A percentile compares a stretch with the other conserved stretches of the same genome.
Conservation (phyloP, 495 filamentous ascomycete species). For the Aspergillus sclerotioniger region DNA sequence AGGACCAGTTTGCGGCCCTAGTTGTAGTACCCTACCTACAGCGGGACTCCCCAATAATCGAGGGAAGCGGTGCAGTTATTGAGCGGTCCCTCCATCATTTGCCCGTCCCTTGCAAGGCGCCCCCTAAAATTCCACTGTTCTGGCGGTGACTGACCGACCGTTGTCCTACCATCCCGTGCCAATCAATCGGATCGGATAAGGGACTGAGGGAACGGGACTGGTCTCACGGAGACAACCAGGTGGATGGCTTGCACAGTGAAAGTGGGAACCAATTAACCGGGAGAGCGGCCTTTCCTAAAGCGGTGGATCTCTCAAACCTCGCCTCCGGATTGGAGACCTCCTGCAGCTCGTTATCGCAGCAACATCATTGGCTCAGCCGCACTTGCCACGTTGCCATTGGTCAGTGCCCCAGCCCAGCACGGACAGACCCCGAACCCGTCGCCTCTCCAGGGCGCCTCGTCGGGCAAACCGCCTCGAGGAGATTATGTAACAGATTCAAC, state of each 20-base stretch:
- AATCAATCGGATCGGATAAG: slow-evolving; percentile 9
- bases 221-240: neutral
- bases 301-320: slow-evolving; percentile 9
- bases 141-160: slow-evolving; percentile 9
- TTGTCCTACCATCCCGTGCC: slow-evolving; percentile 6
- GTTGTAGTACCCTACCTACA: neutral
- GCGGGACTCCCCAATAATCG: neutral
- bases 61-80: neutral
- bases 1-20: no score
- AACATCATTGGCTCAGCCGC: slow-evolving; percentile 9
- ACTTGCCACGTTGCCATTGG: slow-evolving; percentile 14
- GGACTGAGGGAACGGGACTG: neutral
- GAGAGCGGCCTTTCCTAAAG: slow-evolving; percentile 17
- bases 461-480: slow-evolving; percentile 9
- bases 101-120: neutral
- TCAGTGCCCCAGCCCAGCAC: slow-evolving; percentile 16
- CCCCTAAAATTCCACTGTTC: neutral
- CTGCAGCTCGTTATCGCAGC: slow-evolving; percentile 20
- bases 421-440: slow-evolving; percentile 21
- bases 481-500: slow-evolving; percentile 12
- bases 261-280: slow-evolving; percentile 20
- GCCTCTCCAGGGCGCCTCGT: slow-evolving; percentile 6
- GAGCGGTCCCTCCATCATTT: neutral
- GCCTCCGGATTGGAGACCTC: slow-evolving; percentile 19
- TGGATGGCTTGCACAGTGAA: no score